phyloP scores from a whole-genome alignment of 352 stramenopile species.

The Globisporangium heterothallicum region DNA sequence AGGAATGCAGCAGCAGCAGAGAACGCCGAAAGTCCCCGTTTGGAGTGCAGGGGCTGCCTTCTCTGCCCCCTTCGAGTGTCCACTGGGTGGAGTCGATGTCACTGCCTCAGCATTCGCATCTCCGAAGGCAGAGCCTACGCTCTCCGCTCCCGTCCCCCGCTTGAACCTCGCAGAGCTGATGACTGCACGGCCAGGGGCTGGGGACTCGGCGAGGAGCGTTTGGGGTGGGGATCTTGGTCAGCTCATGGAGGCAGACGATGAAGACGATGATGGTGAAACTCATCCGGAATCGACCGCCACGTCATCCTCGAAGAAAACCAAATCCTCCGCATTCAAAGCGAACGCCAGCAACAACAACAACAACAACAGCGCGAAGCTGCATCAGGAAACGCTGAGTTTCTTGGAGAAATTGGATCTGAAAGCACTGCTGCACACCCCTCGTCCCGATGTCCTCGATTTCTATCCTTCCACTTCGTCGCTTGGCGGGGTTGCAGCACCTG shows the following conservation, averaged over 20 bases:
- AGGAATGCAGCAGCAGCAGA: neutral
- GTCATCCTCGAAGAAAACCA: neutral
- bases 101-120: neutral
- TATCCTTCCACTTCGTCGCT: slow-evolving; percentile 16
- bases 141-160: slow-evolving; percentile 23
- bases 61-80: neutral
- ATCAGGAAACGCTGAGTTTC: slow-evolving; percentile 47
- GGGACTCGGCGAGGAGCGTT: neutral
- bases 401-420: slow-evolving; percentile 64
- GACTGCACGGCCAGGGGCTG: slow-evolving; percentile 22
- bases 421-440: slow-evolving; percentile 47
- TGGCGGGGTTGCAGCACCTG: no score
- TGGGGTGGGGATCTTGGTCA: slow-evolving; percentile 6
- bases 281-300: neutral
- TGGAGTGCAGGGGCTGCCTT: neutral
- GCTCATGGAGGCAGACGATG: slow-evolving; percentile 19
- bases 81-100: no score
- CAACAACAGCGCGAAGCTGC: slow-evolving; percentile 14
- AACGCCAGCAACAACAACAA: slow-evolving; percentile 10
- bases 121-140: slow-evolving; percentile 8
- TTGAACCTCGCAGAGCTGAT: slow-evolving; percentile 47
- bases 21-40: neutral
- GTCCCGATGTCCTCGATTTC: slow-evolving; percentile 47
- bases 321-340: neutral
- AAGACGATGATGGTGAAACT: slow-evolving; percentile 17